Base-by-base conservation (phyloP, 2,329 filamentous ascomycete species). In the Arachnomyces sp. region DNA sequence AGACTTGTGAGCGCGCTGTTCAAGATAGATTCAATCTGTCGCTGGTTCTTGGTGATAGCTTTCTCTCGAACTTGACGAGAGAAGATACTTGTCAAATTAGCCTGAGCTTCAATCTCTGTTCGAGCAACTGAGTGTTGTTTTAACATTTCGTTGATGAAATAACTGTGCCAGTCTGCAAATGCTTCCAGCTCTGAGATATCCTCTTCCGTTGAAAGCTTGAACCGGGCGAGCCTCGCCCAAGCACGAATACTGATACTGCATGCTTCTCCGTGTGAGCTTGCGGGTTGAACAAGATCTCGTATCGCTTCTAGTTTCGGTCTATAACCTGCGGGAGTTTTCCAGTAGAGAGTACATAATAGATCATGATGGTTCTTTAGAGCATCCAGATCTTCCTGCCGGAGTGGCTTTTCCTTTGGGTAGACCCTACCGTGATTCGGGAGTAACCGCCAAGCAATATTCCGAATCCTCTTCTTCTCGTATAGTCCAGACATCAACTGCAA, bases 351-450 rank as follows among this genome's bases (percentile, higher is more conserved):
- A 40, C 72, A 75, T 0, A 81, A 64, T 12, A 81, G 62, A 50
- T 80, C 75, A 46, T 79, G 75, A 43, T 81, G 75, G 47, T 80
- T 81, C 35, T 75, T 69, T 34, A 80, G 58, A 1, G 77, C 74
- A 38, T 74, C 69, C 9, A 80, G 58, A 46, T 76, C 75, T 41
- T 70, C 65, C 39, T 71, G 65, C 21, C 64, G 65, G 11, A 80
- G 54, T 3, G 66, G 58, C 43, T 73, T 62, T 18, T 80, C 77
- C 51, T 79, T 80, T 2, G 69, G 74, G 53, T 78, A 77, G 4
- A 62, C 69, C n/a, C 75, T 71, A 3, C 73, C 74, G 52, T 80
- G 75, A 42, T 78, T 80, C 3, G 77, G 77, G 25, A 78, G 65
- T 16, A 75, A 65, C 16, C 77, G 70, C 64, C 72, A 78, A 3